Evolutionary conservation across 768 basidiomycete genomes (phyloP).

Genomic region (Termitomyces sp.): DNA sequence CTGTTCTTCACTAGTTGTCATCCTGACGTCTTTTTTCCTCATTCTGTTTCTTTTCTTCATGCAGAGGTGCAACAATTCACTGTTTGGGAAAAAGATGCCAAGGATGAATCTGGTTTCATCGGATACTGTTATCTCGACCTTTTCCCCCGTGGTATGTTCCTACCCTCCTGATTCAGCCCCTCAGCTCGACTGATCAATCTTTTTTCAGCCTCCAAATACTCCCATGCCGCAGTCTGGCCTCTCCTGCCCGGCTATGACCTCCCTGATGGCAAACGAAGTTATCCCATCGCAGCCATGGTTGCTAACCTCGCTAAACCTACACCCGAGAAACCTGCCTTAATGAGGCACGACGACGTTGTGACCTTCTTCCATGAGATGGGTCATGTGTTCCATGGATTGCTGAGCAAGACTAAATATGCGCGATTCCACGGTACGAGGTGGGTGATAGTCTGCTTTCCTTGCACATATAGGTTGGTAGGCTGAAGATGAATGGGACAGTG

Average conservation of each 20-base stretch:
- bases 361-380: slow-evolving; percentile 95
- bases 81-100: slow-evolving; percentile 81
- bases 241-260: slow-evolving; percentile 65
- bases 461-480: neutral
- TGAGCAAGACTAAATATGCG: slow-evolving; percentile 67
- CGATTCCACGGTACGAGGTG: slow-evolving; percentile 81
- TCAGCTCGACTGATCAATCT: neutral
- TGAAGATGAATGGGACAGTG: slow-evolving; percentile 30
- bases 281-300: slow-evolving; percentile 83
- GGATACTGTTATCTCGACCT: slow-evolving; percentile 89
- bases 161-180: slow-evolving; percentile 2
- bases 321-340: slow-evolving; percentile 74
- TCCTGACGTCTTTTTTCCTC: neutral
- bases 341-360: slow-evolving; percentile 86
- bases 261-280: slow-evolving; percentile 56
- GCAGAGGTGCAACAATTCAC: slow-evolving; percentile 80
- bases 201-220: slow-evolving; percentile 66
- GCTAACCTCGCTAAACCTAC: slow-evolving; percentile 89
- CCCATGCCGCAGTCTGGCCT: slow-evolving; percentile 86
- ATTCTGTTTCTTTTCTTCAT: slow-evolving; percentile 4
- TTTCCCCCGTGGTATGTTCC: slow-evolving; percentile 68
- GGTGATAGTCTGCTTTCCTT: slow-evolving; percentile 1
- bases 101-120: slow-evolving; percentile 68
- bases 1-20: slow-evolving; percentile 10
- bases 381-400: slow-evolving; percentile 67